A percentile compares a stretch with the other conserved stretches of the same genome.
Conservation (phyloP, 306 rosid genomes). For the Delonix regia region DNA sequence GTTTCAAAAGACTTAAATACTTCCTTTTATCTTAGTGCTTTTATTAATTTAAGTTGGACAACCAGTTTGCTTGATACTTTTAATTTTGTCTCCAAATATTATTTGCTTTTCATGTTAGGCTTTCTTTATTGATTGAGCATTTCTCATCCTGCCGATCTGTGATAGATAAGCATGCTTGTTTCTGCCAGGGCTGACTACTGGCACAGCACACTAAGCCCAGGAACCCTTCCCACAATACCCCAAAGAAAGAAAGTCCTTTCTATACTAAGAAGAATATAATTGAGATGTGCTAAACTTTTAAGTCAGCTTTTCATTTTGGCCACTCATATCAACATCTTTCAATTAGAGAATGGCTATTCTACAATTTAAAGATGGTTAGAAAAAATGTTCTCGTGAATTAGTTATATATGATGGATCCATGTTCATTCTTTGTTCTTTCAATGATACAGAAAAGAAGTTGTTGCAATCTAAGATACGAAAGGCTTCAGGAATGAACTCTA, state of each 20-base stretch:
- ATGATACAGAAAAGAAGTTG: slow-evolving; percentile 80
- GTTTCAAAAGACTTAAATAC: not conserved
- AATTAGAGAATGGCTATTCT: not conserved
- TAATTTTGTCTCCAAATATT: not conserved
- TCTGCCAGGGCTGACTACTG: not conserved
- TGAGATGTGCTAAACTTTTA: not conserved
- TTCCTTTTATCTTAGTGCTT: not conserved
- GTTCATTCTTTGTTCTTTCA: slow-evolving; percentile 34
- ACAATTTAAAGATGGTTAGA: not conserved
- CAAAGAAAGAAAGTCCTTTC: not conserved
- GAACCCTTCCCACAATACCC: not conserved
- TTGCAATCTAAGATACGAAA: slow-evolving; percentile 83
- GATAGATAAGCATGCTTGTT: not conserved
- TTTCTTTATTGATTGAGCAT: not conserved
- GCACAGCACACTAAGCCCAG: not conserved
- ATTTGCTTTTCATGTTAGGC: not conserved
- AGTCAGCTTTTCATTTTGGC: not conserved
- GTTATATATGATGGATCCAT: slow-evolving; percentile 24
- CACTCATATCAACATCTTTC: slow-evolving; percentile 13
- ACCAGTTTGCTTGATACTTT: slow-evolving; percentile 8
- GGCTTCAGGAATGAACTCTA: slow-evolving; percentile 62
- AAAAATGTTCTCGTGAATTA: slow-evolving; percentile 25
- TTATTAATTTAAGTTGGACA: not conserved
- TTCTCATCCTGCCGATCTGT: not conserved
- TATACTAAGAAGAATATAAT: not conserved